Conservation (phyloP, 495 filamentous ascomycete genomes). For the Clohesyomyces aquaticus region DNA sequence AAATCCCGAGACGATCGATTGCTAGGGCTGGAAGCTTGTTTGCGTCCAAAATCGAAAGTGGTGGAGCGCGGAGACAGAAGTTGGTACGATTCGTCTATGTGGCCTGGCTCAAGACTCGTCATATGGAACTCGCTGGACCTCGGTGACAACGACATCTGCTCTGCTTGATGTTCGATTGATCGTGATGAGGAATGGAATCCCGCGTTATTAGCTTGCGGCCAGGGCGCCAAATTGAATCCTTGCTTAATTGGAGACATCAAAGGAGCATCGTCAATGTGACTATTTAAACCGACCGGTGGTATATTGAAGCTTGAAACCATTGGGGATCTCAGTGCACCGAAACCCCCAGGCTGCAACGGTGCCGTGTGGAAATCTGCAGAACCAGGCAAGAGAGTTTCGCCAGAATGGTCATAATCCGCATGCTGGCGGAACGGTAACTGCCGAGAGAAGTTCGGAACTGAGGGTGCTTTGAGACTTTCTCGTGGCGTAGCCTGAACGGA, state of each 20-base stretch:
- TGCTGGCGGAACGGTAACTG: conserved; percentile 32
- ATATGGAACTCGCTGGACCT: conserved; percentile 46
- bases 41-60: conserved; percentile 29
- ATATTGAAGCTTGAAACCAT: conserved; percentile 21
- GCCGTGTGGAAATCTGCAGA: background rate
- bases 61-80: conserved; percentile 43
- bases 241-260: conserved; percentile 20
- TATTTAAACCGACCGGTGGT: background rate
- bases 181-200: conserved; percentile 1
- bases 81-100: conserved; percentile 40
- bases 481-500: background rate
- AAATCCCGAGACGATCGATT: conserved; percentile 2
- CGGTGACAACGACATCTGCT: conserved; percentile 21
- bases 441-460: conserved; percentile 42
- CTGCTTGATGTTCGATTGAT: conserved; percentile 4
- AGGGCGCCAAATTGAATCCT: conserved; percentile 18
- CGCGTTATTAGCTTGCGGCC: background rate
- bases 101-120: conserved; percentile 36
- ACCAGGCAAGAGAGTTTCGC: background rate
- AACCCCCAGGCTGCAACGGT: background rate
- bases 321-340: conserved; percentile 16
- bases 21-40: conserved; percentile 32
- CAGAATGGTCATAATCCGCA: conserved; percentile 3
- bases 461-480: conserved; percentile 4
- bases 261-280: background rate